These are phyloP conservation scores for Podospora anserina DNA, from an alignment of 495 filamentous ascomycete species.

Conservation along the genomic window DNA sequence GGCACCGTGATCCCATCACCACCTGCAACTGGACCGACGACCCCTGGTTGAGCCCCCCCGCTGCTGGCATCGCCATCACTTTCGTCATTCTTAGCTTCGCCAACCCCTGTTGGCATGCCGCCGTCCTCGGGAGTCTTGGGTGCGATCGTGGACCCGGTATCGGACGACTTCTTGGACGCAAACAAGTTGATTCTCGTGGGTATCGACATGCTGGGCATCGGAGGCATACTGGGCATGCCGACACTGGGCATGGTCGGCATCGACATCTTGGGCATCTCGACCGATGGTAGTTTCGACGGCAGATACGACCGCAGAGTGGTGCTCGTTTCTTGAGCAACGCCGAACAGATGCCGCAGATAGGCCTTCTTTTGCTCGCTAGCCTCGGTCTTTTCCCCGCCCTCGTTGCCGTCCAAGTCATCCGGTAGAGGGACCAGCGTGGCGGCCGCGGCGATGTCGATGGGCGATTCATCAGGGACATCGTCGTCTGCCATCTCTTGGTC, in stretches of 20 bases:
- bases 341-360: conserved; percentile 48
- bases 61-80: background rate
- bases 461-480: conserved; percentile 41
- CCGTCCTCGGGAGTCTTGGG: background rate
- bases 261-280: conserved; percentile 30
- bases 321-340: conserved; percentile 43
- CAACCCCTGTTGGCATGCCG: background rate
- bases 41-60: background rate
- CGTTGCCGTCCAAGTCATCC: conserved; percentile 28
- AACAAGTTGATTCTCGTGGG: conserved; percentile 22
- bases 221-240: conserved; percentile 28
- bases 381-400: conserved; percentile 16
- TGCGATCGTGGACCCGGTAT: background rate
- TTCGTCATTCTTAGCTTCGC: background rate
- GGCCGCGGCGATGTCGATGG: conserved; percentile 47
- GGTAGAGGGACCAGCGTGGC: conserved; percentile 44
- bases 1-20: conserved; percentile 2
- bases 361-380: conserved; percentile 32
- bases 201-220: conserved; percentile 25
- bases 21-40: background rate
- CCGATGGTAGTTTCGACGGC: conserved; percentile 42
- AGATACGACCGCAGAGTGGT: conserved; percentile 39
- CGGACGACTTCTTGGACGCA: conserved; percentile 14
- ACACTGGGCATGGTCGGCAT: conserved; percentile 29
- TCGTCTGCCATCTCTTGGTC: conserved; percentile 21